Percentiles rank a stretch among this genome's conserved stretches.
phyloP scores from a whole-genome alignment of 345 rosid genomes.

The Erucastrum elatum region DNA sequence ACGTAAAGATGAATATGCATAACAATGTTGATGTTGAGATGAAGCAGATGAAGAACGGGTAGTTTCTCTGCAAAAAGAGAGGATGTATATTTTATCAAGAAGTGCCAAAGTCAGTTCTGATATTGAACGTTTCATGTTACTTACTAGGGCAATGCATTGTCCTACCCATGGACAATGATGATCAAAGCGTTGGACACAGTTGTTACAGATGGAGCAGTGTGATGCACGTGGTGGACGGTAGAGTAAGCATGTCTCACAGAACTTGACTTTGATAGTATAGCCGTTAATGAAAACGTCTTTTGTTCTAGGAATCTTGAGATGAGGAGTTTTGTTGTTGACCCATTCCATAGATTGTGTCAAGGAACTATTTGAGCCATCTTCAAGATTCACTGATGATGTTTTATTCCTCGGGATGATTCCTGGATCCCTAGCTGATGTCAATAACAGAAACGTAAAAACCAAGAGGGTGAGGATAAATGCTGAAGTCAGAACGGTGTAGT shows the following conservation, averaged over 20 bases:
- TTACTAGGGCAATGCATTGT: constrained; percentile 92
- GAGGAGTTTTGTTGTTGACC: constrained; percentile 54
- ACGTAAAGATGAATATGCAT: constrained; percentile 76
- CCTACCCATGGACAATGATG: constrained; percentile 99
- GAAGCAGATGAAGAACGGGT: constrained; percentile 89
- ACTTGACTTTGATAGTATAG: constrained; percentile 67
- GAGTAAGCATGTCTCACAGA: constrained; percentile 87
- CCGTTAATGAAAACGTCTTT: constrained; percentile 73
- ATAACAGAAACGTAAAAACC: constrained; percentile 64
- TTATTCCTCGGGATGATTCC: constrained; percentile 89
- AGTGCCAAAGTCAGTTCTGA: neutral
- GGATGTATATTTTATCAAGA: neutral
- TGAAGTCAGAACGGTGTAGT: constrained; percentile 49
- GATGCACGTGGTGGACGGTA: constrained; percentile 95
- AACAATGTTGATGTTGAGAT: constrained; percentile 66
- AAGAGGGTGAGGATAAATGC: constrained; percentile 50
- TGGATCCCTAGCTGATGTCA: constrained; percentile 92
- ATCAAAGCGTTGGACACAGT: constrained; percentile 90
- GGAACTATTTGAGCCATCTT: constrained; percentile 43
- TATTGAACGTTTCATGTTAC: neutral
- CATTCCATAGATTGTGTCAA: constrained; percentile 41
- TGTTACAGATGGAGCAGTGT: constrained; percentile 94
- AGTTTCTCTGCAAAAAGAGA: constrained; percentile 72
- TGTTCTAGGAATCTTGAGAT: constrained; percentile 54
- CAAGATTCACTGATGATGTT: constrained; percentile 50